Evolutionary conservation across 805 yeast genomes (phyloP), one percentile per base, ranked within the genome.

Genomic region (Metschnikowia koreensis): DNA sequence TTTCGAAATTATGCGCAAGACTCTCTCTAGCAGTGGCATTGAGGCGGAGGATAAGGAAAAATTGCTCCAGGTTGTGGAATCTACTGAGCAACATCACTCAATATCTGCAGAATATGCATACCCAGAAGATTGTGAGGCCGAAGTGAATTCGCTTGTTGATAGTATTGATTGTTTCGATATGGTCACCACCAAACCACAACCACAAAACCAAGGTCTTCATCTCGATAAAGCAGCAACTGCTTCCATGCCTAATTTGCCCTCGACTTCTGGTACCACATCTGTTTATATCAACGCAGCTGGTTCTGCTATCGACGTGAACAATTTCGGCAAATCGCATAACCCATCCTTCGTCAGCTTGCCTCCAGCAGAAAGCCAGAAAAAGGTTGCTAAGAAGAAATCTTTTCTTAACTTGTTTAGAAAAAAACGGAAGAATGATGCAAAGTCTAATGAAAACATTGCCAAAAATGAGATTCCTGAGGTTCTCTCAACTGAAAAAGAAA

Each of bases 251-350:
- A 52, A 59, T 28, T 51, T 60, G 44, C 38, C 52, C 9, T 43
- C 50, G 2, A n/a, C 50, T 10, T 9, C 11, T 11, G 33, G 48
- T 27, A 27, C 46, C 16, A 11, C 42, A n/a, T 29, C 53, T 15
- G 48, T 57, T 11, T 59, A 53, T 51, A 48, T 40, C 41, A 62
- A 54, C 41, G 50, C 60, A 52, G 58, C 60, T 43, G 77, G 76
- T 3, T 73, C 78, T 37, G 71, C 69, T 7, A 62, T 74, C 42
- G 75, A 74, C 60, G 63, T 74, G 27, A 51, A 64, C 31, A 70
- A 73, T 51, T 74, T 74, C 58, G 79, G 79, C 17, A 68, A 67
- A 48, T 61, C 54, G 47, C 60, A 73, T 59, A 65, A 66, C 51
- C 79, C 79, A 5, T 63, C 74, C 1, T 74, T 74, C 50, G 43